These are phyloP conservation scores for Cicer arietinum DNA, from an alignment of 306 rosid species.

Conservation along the genomic window DNA sequence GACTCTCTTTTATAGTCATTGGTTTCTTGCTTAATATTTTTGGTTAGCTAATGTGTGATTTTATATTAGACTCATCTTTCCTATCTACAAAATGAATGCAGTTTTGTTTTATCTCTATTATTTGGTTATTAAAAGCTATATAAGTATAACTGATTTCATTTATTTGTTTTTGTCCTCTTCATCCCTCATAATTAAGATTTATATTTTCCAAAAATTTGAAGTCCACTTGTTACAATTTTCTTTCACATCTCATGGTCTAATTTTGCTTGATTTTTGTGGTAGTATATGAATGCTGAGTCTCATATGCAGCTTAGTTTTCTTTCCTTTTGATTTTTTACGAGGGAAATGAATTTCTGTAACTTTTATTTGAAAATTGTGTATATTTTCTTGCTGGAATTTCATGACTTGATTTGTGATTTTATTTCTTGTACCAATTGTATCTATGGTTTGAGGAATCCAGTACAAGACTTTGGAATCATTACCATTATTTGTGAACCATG, in stretches of 20 bases:
- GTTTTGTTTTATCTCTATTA: constrained; percentile 34
- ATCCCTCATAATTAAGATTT: constrained; percentile 31
- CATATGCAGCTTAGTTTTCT: constrained; percentile 39
- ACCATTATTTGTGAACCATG: neutral
- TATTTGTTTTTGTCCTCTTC: constrained; percentile 7
- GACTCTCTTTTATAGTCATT: constrained; percentile 21
- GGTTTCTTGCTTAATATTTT: constrained; percentile 26
- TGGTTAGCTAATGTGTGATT: constrained; percentile 23
- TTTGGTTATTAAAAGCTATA: constrained; percentile 28
- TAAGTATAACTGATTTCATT: neutral
- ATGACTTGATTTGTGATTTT: constrained; percentile 18
- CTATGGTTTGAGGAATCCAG: constrained; percentile 12
- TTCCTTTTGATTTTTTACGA: constrained; percentile 17
- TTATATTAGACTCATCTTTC: constrained; percentile 24
- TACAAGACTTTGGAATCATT: constrained; percentile 1
- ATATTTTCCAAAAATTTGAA: constrained; percentile 15
- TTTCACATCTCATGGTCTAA: constrained; percentile 15
- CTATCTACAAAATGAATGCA: constrained; percentile 18
- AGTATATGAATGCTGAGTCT: constrained; percentile 31
- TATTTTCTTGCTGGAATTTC: constrained; percentile 27
- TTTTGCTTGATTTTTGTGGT: constrained; percentile 43
- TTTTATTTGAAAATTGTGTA: constrained; percentile 1
- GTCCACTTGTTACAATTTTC: constrained; percentile 36
- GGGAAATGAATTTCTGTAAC: constrained; percentile 17
- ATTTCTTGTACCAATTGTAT: constrained; percentile 3